Base-by-base conservation (phyloP, 192 early-diverging fungal genomes). In the Backusella tarrabulga region DNA sequence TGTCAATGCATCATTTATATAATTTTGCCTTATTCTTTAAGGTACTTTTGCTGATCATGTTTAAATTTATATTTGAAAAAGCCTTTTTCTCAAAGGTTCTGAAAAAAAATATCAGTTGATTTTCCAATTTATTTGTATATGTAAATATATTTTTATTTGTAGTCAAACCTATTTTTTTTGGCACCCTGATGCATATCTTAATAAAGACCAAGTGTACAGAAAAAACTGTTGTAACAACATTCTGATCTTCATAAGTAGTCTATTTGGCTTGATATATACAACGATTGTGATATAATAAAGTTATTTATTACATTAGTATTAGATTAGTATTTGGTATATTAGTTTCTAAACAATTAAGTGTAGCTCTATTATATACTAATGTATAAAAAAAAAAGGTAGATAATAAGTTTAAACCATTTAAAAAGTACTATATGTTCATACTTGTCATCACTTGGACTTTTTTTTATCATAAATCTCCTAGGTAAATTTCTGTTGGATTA, bases 211-310 rank as follows among this genome's bases (percentile, higher is more conserved):
- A 60, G 56, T 60, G 12, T 60, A 60, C 56, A 60, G 56, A 60
- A 60, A 60, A 60, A 60, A 29, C 56, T 60, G 56, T 60, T 60
- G 56, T 63, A 63, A 63, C 56, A 63, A 63, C 56, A 26, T 63
- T 63, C 19, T 63, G 26, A 63, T 63, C 56, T 26, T 63, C 56
- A 63, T 63, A 29, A 29, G 1, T 23, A 63, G 56, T 29, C 56
- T 29, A 26, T 29, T 63, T 29, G 6, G 3, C n/a, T 29, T 63
- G 26, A 3, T 26, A 0, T 29, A 63, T 26, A 29, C 56, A 29
- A 23, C 26, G 11, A 63, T 29, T 63, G 7, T 63, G 54, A 8
- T 23, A 56, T 56, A 50, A 50, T n/a, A 50, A 50, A 50, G 6
- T n/a, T n/a, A n/a, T n/a, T 6, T 50, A 50, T 50, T 50, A 50